Conservation (phyloP, 2,329 filamentous ascomycete genomes). For the Hymenoscyphus infarciens region DNA sequence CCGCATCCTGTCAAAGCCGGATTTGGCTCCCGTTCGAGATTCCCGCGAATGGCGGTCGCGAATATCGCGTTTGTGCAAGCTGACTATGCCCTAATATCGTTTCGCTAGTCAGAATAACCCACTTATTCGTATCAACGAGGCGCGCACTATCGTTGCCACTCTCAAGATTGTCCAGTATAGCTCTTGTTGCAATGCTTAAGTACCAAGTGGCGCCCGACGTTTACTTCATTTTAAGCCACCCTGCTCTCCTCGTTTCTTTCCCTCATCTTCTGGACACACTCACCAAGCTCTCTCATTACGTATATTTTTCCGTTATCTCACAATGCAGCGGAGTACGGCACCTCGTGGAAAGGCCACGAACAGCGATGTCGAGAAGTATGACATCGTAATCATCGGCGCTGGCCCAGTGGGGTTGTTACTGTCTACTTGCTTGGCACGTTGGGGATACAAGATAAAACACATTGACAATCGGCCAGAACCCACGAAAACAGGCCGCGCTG, state of each 20-base stretch:
- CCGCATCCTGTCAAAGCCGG: background rate
- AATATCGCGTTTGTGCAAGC: background rate
- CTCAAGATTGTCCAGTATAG: background rate
- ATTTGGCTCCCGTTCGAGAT: background rate
- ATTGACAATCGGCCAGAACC: constrained; percentile 87
- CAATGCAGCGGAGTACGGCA: background rate
- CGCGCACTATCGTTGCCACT: background rate
- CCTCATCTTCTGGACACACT: background rate
- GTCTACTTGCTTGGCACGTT: constrained; percentile 81
- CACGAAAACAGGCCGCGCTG: constrained; percentile 80
- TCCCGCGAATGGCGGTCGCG: background rate
- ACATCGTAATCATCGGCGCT: constrained; percentile 80
- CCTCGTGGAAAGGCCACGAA: constrained; percentile 11
- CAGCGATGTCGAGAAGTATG: constrained; percentile 42
- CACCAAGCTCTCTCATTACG: background rate
- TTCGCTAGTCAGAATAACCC: background rate
- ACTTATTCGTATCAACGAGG: background rate
- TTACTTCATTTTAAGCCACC: background rate
- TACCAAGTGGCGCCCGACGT: background rate
- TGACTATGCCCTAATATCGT: background rate
- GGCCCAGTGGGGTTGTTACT: constrained; percentile 86
- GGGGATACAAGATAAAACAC: constrained; percentile 94
- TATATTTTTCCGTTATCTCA: background rate
- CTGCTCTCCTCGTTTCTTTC: background rate
- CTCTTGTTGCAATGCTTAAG: background rate